Evolutionary conservation across 2,329 filamentous ascomycete species (phyloP).

Genomic region (Xylaria sp.): DNA sequence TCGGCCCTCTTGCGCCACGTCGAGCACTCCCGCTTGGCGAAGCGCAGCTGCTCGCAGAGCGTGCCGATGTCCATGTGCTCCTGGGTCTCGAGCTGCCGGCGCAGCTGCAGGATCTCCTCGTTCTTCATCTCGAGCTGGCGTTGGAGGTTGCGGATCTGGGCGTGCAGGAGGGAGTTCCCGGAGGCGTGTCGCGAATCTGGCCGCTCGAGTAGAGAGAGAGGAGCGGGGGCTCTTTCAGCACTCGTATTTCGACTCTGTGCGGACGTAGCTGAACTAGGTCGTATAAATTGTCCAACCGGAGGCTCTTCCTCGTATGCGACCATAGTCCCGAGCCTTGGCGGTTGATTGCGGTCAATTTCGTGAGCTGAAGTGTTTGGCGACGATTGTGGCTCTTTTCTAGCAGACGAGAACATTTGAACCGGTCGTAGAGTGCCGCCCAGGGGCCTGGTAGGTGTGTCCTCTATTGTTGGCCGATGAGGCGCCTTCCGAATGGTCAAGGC

Average conservation of each 20-base stretch:
- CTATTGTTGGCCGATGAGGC: slow-evolving; percentile 12
- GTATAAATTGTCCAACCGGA: slow-evolving; percentile 54
- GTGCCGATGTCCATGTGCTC: slow-evolving; percentile 57
- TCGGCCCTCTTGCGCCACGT: slow-evolving; percentile 68
- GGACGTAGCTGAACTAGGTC: slow-evolving; percentile 47
- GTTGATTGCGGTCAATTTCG: slow-evolving; percentile 38
- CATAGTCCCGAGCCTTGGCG: slow-evolving; percentile 55
- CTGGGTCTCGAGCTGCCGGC: slow-evolving; percentile 58
- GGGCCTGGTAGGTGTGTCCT: slow-evolving; percentile 33
- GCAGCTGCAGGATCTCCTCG: slow-evolving; percentile 60
- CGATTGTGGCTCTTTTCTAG: slow-evolving; percentile 39
- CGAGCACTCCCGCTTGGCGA: slow-evolving; percentile 55
- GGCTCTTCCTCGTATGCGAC: slow-evolving; percentile 52
- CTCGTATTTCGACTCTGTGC: slow-evolving; percentile 3
- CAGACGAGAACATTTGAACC: slow-evolving; percentile 32
- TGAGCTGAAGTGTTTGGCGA: slow-evolving; percentile 33
- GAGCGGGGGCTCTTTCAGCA: background rate
- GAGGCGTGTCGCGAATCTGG: slow-evolving; percentile 15
- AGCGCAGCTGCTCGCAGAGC: slow-evolving; percentile 61
- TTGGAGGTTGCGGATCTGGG: slow-evolving; percentile 62
- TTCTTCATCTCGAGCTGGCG: slow-evolving; percentile 57
- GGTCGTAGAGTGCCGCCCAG: slow-evolving; percentile 37
- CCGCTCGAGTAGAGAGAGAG: background rate
- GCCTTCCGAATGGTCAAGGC: slow-evolving; percentile 16
- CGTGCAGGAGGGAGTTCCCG: slow-evolving; percentile 55